Base-by-base conservation (phyloP, 495 filamentous ascomycete species). In the Polyplosphaeria fusca region DNA sequence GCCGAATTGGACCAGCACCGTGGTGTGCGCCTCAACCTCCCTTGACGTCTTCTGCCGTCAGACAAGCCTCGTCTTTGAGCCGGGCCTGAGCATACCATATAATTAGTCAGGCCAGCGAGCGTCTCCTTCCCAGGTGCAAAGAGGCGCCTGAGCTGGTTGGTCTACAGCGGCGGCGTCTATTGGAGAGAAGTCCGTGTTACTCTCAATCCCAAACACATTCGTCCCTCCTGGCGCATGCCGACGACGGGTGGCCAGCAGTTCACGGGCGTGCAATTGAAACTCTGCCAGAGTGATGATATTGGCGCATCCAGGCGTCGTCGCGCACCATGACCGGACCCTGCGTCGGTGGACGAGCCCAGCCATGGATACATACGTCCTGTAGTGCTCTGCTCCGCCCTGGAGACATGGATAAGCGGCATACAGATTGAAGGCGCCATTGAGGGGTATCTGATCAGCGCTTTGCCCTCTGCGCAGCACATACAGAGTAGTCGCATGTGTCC, bases 81-180 rank as follows among this genome's bases (percentile, higher is more conserved):
- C 52, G 43, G 60, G 46, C 42, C 26, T 28, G 2, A 51, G 32
- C 22, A 5, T 25, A 12, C 40, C 18, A 38, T 54, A 49, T 54
- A 47, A 59, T 55, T 50, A 63, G 54, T 19, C 47, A 40, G 25
- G 26, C n/a, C 27, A 24, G 20, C 35, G 43, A 26, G 46, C 27
- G 32, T 5, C 27, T 23, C 38, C 41, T 23, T 28, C 30, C 25
- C 55, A 57, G 44, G 24, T 47, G 38, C 25, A 25, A 38, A 25
- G 48, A 63, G 54, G 47, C 60, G 60, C 60, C 55, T 47, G 51
- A 52, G 18, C 42, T 56, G 26, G 60, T 58, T 58, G 55, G 56
- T 25, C 50, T 37, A 41, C 37, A 45, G 32, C 27, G 27, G n/a
- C 60, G 60, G 60, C 54, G 60, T 58, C 54, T 63, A 59, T 47